phyloP scores from a whole-genome alignment of 257 asterid species.

The Solanum bukasovii region DNA sequence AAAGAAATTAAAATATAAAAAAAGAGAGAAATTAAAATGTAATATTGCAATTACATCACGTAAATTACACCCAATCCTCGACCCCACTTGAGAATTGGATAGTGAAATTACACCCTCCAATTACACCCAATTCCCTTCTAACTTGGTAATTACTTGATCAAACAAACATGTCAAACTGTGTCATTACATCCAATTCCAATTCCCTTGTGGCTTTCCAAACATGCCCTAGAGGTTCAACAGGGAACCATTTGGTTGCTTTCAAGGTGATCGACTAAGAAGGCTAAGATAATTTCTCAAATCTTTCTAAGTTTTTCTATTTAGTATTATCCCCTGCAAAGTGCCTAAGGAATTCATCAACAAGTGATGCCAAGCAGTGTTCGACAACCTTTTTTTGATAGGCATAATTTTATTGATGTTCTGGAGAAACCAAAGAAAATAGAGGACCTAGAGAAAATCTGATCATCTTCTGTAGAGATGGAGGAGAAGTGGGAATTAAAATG shows the following conservation, averaged over 20 bases:
- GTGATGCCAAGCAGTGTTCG: background rate
- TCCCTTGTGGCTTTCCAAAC: background rate
- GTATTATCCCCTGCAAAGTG: background rate
- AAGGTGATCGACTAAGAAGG: background rate
- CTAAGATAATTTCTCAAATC: background rate
- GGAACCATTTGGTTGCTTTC: background rate
- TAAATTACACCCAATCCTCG: background rate
- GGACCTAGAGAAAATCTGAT: background rate
- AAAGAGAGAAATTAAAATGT: background rate
- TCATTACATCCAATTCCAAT: background rate
- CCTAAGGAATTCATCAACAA: background rate
- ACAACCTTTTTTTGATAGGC: background rate
- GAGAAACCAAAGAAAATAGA: background rate
- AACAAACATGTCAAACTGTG: background rate
- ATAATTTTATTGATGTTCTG: background rate
- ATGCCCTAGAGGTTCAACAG: background rate
- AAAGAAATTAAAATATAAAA: background rate
- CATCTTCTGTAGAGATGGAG: background rate
- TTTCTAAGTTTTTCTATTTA: background rate
- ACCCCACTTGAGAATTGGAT: background rate
- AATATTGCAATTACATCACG: background rate
- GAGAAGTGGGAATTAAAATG: background rate
- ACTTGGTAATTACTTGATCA: background rate
- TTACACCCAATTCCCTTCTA: background rate
- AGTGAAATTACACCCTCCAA: background rate